Evolutionary conservation across 2,329 filamentous ascomycete species (phyloP).

Genomic region (Verruconis gallopava): DNA sequence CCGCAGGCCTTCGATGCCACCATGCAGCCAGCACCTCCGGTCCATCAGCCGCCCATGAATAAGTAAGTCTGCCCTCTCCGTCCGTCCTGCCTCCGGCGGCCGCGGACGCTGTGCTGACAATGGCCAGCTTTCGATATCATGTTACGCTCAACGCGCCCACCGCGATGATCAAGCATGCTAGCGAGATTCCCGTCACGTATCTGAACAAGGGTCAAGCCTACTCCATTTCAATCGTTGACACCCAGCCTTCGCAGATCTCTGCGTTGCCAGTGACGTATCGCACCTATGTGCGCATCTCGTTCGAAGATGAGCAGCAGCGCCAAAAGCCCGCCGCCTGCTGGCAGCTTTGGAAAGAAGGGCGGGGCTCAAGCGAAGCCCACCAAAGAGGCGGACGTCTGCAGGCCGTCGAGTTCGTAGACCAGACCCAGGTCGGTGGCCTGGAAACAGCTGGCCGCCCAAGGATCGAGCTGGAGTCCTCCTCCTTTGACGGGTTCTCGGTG

Average conservation of each 20-base stretch:
- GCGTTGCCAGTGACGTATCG: constrained; percentile 59
- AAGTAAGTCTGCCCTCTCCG: constrained; percentile 27
- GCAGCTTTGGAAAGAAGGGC: constrained; percentile 91
- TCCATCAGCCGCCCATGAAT: constrained; percentile 28
- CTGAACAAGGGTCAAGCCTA: constrained; percentile 97
- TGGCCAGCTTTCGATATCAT: constrained; percentile 65
- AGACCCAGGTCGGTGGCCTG: constrained; percentile 40
- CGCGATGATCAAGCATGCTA: constrained; percentile 80
- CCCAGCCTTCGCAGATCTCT: constrained; percentile 46
- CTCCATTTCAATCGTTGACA: constrained; percentile 72
- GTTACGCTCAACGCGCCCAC: constrained; percentile 86
- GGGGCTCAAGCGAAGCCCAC: constrained; percentile 90
- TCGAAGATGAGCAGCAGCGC: constrained; percentile 89
- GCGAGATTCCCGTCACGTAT: constrained; percentile 95
- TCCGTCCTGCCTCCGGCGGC: no score
- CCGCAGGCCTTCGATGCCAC: constrained; percentile 37
- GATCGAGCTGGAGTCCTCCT: constrained; percentile 45
- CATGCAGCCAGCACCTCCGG: constrained; percentile 33
- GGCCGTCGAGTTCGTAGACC: constrained; percentile 84
- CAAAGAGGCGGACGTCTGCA: constrained; percentile 84
- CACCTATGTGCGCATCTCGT: constrained; percentile 88
- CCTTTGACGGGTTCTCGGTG: constrained; percentile 89
- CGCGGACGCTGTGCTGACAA: no score
- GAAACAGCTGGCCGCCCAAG: constrained; percentile 34
- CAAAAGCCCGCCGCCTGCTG: constrained; percentile 71